Evolutionary conservation across 1,284 basidiomycete species (phyloP).

Genomic region (Trichosporon sp.): DNA sequence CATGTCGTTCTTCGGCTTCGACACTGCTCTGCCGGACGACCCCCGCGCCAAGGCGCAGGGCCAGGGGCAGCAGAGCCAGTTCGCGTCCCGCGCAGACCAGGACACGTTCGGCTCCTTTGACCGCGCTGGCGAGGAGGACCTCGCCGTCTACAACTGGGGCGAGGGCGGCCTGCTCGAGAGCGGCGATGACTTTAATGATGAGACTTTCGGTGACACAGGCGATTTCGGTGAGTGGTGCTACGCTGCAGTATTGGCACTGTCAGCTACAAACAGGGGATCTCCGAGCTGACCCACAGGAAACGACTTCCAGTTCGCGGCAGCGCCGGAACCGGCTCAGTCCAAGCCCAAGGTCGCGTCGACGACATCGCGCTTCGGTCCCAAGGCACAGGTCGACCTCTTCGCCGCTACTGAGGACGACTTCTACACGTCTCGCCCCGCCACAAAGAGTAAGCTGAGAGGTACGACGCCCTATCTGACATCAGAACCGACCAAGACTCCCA

Average conservation of each 20-base stretch:
- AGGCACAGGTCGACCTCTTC: conserved; percentile 40
- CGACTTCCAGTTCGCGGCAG: conserved; percentile 78
- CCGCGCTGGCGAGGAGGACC: conserved; percentile 59
- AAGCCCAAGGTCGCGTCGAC: conserved; percentile 35
- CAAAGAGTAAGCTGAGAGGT: conserved; percentile 35
- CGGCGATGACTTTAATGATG: conserved; percentile 86
- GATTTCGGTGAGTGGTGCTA: conserved; percentile 58
- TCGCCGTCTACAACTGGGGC: conserved; percentile 53
- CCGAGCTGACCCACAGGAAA: conserved; percentile 56
- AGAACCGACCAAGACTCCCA: conserved; percentile 2
- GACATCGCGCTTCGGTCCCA: conserved; percentile 38
- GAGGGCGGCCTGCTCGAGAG: conserved; percentile 81
- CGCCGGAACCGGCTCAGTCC: conserved; percentile 20
- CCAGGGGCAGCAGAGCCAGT: conserved; percentile 6
- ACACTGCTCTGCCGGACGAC: conserved; percentile 39
- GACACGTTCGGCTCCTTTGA: conserved; percentile 25
- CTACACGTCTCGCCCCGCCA: conserved; percentile 32
- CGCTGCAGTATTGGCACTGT: not conserved
- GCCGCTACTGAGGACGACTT: conserved; percentile 48
- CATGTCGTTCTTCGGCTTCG: conserved; percentile 50
- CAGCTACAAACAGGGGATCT: too few species aligned
- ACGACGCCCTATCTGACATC: not conserved
- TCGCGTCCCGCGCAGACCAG: conserved; percentile 18
- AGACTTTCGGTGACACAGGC: conserved; percentile 78
- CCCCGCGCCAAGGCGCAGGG: conserved; percentile 3